Percentiles rank a stretch among this genome's conserved stretches.
These are phyloP conservation scores for Mycena vitilis DNA, from an alignment of 768 basidiomycete species.

Conservation along the genomic window DNA sequence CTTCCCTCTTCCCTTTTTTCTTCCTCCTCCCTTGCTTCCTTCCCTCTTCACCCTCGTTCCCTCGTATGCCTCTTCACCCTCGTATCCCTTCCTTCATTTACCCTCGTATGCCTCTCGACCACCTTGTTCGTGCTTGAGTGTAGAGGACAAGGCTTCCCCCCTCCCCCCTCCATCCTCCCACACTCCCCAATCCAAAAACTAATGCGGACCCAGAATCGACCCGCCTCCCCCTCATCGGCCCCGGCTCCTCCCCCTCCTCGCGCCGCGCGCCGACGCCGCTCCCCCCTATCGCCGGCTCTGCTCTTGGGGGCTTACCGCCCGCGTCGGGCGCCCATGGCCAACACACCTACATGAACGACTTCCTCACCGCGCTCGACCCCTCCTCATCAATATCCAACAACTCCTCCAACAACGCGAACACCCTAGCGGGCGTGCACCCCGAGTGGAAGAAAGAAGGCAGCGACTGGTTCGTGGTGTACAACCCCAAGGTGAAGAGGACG, in stretches of 20 bases:
- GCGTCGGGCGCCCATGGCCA: neutral
- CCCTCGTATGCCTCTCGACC: no score
- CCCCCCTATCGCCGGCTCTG: neutral
- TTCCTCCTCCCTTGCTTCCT: no score
- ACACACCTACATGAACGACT: conserved; percentile 35
- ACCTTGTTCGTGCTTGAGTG: no score
- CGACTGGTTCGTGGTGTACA: conserved; percentile 93
- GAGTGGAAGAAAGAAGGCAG: conserved; percentile 78
- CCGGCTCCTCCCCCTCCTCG: conserved; percentile 34
- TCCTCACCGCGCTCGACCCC: conserved; percentile 49
- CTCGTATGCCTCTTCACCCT: no score
- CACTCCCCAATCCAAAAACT: no score
- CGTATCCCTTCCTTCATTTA: no score
- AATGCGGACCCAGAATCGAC: conserved; percentile 17
- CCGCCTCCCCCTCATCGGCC: conserved; percentile 36
- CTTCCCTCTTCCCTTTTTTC: neutral
- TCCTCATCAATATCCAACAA: no score
- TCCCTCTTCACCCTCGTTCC: no score
- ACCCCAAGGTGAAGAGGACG: conserved; percentile 79
- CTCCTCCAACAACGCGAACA: no score
- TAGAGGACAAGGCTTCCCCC: no score
- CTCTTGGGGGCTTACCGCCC: no score
- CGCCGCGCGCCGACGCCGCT: conserved; percentile 25
- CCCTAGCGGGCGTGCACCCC: conserved; percentile 53
- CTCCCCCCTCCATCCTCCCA: no score